Base-by-base conservation (phyloP, 2,329 filamentous ascomycete species). In the Colletotrichum sp. region DNA sequence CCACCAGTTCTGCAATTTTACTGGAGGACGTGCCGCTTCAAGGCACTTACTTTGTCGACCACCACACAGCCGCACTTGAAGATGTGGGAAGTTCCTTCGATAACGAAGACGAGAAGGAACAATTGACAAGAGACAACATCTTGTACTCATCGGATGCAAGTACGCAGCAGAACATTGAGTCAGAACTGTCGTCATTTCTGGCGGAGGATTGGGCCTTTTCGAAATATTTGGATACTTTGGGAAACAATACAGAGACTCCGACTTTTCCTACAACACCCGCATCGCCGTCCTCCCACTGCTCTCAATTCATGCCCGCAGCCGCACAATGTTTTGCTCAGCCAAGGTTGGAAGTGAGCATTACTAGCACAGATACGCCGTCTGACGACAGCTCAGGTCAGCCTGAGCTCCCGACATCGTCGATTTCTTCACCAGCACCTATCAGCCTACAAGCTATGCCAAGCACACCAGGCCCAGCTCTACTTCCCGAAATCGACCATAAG, bases 301-400 rank as follows among this genome's bases (percentile, higher is more conserved):
- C 16, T 11, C 16, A 9, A 11, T 6, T 3, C 16, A 44, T 2
- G 16, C 36, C 36, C 13, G 8, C 16, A 5, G 16, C 19, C 19
- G 36, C 16, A 44, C 1, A 8, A 39, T 39, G 15, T 8, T 16
- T 39, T 16, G 34, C 16, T 39, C 6, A 8, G 15, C 7, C 5
- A 6, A 36, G 34, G 34, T 7, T 8, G 15, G 15, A 39, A 16
- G 8, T 44, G 36, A n/a, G 16, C 36, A 5, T 44, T 2, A 8
- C 6, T 5, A 19, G 4, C 5, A n/a, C 36, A 19, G 4, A 9
- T 15, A 0, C 8, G 16, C 12, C 16, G 5, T 9, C 8, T 8
- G 8, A n/a, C 5, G 1, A n/a, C 8, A 44, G 36, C 36, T 19
- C 16, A 44, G 19, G 16, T 11, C 16, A 44, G 8, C 39, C 3